A percentile compares a stretch with the other conserved stretches of the same genome.
Conservation (phyloP, 1,284 basidiomycete species). For the Malassezia equina region DNA sequence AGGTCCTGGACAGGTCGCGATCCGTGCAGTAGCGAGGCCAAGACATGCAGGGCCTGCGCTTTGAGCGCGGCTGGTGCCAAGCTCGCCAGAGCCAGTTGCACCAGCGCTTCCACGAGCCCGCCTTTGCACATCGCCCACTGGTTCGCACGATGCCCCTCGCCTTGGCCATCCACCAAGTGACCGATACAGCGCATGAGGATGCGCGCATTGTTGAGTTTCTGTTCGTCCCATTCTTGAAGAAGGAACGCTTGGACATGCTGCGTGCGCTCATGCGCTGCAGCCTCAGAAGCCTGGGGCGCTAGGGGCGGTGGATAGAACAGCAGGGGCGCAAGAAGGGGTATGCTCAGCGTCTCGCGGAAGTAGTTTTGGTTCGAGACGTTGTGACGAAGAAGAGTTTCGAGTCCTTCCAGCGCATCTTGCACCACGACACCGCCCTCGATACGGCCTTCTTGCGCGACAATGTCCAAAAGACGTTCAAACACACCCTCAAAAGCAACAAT, state of each 20-base stretch:
- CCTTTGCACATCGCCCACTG: conserved; percentile 52
- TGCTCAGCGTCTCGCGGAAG: conserved; percentile 82
- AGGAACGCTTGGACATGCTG: conserved; percentile 73
- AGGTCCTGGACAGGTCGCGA: conserved; percentile 51
- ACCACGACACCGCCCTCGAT: conserved; percentile 76
- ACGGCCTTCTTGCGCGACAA: conserved; percentile 75
- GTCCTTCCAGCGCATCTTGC: conserved; percentile 72
- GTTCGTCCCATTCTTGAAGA: conserved; percentile 88
- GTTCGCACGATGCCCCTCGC: conserved; percentile 53
- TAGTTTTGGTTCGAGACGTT: conserved; percentile 97
- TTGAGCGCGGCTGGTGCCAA: conserved; percentile 81
- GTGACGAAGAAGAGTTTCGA: conserved; percentile 75
- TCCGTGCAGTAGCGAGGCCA: conserved; percentile 48
- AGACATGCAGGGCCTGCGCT: conserved; percentile 59
- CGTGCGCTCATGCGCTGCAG: conserved; percentile 48
- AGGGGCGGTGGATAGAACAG: conserved; percentile 70
- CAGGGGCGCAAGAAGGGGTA: conserved; percentile 67
- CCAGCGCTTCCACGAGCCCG: conserved; percentile 68
- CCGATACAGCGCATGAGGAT: conserved; percentile 70
- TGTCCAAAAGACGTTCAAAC: conserved; percentile 88
- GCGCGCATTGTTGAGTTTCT: conserved; percentile 69
- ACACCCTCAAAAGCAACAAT: conserved; percentile 92
- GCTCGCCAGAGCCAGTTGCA: conserved; percentile 78
- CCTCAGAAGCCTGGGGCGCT: conserved; percentile 44
- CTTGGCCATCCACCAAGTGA: conserved; percentile 52